Evolutionary conservation across 2,329 filamentous ascomycete genomes (phyloP).

Genomic region (Colletotrichum orbiculare): DNA sequence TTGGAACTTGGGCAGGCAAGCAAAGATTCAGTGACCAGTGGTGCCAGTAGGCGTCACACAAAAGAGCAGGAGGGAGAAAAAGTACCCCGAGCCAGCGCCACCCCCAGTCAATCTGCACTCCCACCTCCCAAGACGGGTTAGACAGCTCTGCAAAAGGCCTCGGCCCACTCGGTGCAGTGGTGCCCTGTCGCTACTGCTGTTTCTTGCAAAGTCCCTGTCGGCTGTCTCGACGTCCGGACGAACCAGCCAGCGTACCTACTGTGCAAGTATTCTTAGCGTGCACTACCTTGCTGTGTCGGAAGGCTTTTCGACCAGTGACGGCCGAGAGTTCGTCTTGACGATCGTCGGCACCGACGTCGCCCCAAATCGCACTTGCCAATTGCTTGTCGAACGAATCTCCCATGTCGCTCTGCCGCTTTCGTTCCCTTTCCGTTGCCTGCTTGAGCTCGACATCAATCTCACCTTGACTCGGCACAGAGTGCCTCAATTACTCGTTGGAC

Average conservation of each 20-base stretch:
- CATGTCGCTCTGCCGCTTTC: conserved; percentile 23
- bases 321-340: conserved; percentile 31
- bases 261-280: no score
- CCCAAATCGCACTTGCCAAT: conserved; percentile 15
- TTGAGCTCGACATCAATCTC: background rate
- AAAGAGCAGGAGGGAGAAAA: conserved; percentile 11
- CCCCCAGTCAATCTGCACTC: conserved; percentile 36
- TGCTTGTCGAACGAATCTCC: conserved; percentile 9
- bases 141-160: conserved; percentile 39
- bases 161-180: conserved; percentile 28
- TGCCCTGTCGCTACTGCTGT: conserved; percentile 14
- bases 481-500: no score
- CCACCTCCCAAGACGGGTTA: conserved; percentile 46
- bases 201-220: conserved; percentile 14
- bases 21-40: conserved; percentile 11
- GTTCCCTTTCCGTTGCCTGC: conserved; percentile 8
- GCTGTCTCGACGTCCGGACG: conserved; percentile 12
- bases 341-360: conserved; percentile 35
- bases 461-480: no score
- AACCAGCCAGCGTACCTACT: conserved; percentile 7
- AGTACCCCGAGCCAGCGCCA: conserved; percentile 33
- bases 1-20: conserved; percentile 1
- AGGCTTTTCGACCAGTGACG: conserved; percentile 7
- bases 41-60: background rate
- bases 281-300: no score